phyloP scores from a whole-genome alignment of 1,284 basidiomycete genomes.

The Melanopsichium pennsylvanicum region DNA sequence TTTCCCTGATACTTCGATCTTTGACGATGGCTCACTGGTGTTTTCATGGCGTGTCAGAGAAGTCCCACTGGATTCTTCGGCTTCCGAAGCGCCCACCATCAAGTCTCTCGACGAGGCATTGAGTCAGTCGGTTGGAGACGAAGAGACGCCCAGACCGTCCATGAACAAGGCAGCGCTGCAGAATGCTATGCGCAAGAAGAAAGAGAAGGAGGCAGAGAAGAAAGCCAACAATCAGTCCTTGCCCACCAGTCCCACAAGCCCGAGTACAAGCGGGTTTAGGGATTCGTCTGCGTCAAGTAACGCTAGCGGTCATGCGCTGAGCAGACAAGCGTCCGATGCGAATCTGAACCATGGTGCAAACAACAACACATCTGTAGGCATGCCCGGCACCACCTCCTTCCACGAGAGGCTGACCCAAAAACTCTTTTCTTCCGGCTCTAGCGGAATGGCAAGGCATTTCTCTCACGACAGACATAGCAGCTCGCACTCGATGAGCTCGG shows the following conservation, averaged over 20 bases:
- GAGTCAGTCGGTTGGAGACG: constrained; percentile 5
- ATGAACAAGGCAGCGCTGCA: constrained; percentile 40
- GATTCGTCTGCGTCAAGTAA: constrained; percentile 31
- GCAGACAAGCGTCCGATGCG: constrained; percentile 28
- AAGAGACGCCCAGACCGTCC: constrained; percentile 43
- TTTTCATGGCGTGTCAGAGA: constrained; percentile 64
- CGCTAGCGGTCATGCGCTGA: constrained; percentile 14
- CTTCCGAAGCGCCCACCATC: constrained; percentile 44
- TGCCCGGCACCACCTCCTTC: too few species aligned
- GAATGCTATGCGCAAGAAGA: constrained; percentile 8
- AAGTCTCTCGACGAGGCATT: constrained; percentile 35
- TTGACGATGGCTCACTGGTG: constrained; percentile 56
- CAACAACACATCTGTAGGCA: too few species aligned
- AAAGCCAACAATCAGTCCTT: constrained; percentile 9
- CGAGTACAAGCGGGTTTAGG: constrained; percentile 13
- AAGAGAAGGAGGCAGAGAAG: constrained; percentile 13
- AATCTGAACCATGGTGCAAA: constrained; percentile 18
- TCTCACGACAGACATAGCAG: constrained; percentile 42
- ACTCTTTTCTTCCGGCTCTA: constrained; percentile 31
- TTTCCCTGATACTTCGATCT: constrained; percentile 81
- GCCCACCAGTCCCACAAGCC: constrained; percentile 17
- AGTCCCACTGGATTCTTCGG: constrained; percentile 55
- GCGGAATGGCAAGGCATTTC: constrained; percentile 28
- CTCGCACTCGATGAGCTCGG: constrained; percentile 24
- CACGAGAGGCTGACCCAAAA: constrained; percentile 41